Base-by-base conservation (phyloP, 441 rosid genomes). In the Gossypium aridum region DNA sequence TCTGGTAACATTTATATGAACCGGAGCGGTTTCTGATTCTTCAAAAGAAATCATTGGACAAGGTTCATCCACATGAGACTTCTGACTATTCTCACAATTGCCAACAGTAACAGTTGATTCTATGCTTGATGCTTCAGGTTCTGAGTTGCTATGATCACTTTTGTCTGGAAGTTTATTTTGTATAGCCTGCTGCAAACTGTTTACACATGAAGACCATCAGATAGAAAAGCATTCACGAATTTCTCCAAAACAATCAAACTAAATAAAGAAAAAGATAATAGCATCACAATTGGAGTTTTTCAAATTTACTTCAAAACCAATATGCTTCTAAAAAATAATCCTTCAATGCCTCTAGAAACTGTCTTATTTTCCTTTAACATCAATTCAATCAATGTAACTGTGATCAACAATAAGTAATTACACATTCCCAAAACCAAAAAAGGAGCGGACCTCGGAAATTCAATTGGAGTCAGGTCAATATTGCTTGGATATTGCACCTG, bases 41-140 rank as follows among this genome's bases (percentile, higher is more conserved):
- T 96, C 99, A 75, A 96, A 96, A 72, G 99, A 92, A 81, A 96
- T 96, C 98, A 96, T 85, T 31, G 91, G 75, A 60, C 73, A 39
- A 81, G 88, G 92, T 78, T 90, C 97, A 75, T 87, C 89, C 31
- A 84, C 74, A 59, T 23, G 77, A 72, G 63, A 57, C 71, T 55
- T 86, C 80, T 80, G 81, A 76, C 60, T 74, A 53, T 14, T 83
- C 79, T 84, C 85, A 76, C 25, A 79, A 63, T 74, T 87, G 72
- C 81, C 73, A 39, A 61, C 12, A 17, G 59, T 26, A 17, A 70
- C 59, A 80, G 71, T 75, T 53, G 87, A 78, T 78, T 85, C 85
- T 51, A 70, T 60, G 28, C 72, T 67, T 72, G 88, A 79, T 72
- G 47, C 81, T 82, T 79, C 91, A 62, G 81, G 83, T 79, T 87